These are phyloP conservation scores for Gossypium bickii DNA, from an alignment of 345 rosid species.

Conservation along the genomic window DNA sequence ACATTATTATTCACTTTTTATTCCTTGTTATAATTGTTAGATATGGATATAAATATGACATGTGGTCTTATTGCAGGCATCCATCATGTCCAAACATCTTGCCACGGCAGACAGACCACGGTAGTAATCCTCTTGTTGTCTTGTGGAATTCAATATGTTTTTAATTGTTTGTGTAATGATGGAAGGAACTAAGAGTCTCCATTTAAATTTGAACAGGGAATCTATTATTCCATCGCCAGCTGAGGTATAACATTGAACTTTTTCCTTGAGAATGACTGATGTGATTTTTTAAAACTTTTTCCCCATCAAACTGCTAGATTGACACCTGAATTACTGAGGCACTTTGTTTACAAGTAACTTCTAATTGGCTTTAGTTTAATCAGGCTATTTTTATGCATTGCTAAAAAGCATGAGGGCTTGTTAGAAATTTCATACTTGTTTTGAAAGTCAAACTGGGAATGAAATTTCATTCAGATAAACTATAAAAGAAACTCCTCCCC, in stretches of 20 bases:
- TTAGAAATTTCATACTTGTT: not conserved
- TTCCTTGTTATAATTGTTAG: constrained; percentile 4
- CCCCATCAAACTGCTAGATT: not conserved
- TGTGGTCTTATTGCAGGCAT: constrained; percentile 56
- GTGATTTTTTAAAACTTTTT: not conserved
- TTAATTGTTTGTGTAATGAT: constrained; percentile 4
- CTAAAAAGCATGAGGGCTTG: not conserved
- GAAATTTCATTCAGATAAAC: not conserved
- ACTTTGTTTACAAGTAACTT: not conserved
- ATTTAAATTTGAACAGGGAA: constrained; percentile 50
- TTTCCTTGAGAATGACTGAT: not conserved
- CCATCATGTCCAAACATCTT: constrained; percentile 85
- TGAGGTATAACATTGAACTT: constrained; percentile 40
- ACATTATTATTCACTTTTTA: not conserved
- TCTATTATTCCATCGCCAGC: constrained; percentile 45
- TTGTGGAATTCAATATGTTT: not conserved
- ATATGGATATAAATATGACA: not conserved
- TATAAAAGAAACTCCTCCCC: not conserved
- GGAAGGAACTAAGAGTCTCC: constrained; percentile 13
- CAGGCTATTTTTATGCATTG: not conserved
- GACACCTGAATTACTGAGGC: not conserved
- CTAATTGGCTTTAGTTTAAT: not conserved
- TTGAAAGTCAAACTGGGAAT: not conserved
- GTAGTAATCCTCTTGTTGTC: constrained; percentile 31
- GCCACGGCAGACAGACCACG: constrained; percentile 74